Conservation (phyloP, 2,329 filamentous ascomycete genomes). For the Neonectria hederae region DNA sequence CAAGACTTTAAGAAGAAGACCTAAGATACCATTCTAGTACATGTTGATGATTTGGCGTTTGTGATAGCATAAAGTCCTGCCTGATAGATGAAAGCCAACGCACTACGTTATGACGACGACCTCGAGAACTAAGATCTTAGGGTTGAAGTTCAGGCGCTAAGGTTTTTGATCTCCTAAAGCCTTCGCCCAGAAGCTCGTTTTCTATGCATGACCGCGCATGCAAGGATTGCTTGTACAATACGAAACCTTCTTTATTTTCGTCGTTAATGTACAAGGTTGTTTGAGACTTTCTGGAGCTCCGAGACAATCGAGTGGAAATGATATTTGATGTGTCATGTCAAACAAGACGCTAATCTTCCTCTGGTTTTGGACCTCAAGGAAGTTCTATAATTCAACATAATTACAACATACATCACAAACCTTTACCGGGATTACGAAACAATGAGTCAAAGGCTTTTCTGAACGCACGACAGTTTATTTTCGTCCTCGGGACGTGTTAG, state of each 20-base stretch:
- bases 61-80: neutral
- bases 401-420: neutral
- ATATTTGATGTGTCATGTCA: neutral
- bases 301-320: neutral
- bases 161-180: too few species aligned
- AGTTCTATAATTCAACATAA: neutral
- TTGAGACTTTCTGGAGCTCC: neutral
- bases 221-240: too few species aligned
- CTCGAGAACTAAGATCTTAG: too few species aligned
- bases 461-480: neutral
- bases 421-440: neutral
- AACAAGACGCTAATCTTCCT: neutral
- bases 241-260: neutral
- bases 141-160: too few species aligned
- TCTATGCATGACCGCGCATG: too few species aligned
- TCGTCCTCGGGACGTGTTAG: neutral
- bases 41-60: neutral
- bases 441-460: neutral
- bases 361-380: neutral
- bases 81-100: too few species aligned
- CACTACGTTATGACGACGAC: too few species aligned
- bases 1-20: constrained; percentile 39
- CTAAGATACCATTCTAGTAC: constrained; percentile 1
- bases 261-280: neutral
- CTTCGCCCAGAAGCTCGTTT: too few species aligned